Conservation (phyloP, 345 rosid species). For the Arabis hirsuta region DNA sequence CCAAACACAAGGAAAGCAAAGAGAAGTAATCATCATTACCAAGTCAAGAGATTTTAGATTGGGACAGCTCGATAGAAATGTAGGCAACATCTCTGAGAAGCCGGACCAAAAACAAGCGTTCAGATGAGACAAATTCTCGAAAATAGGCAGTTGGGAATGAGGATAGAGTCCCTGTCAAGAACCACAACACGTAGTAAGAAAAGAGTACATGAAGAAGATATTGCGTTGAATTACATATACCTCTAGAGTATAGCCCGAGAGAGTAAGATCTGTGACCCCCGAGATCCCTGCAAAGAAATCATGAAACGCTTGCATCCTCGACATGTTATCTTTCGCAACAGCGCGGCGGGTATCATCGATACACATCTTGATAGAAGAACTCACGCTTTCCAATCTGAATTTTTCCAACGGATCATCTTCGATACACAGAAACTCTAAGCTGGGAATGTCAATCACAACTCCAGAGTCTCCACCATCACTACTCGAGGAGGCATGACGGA, state of each 20-base stretch:
- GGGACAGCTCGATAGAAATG: constrained; percentile 5
- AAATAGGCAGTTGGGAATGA: background rate
- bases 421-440: too few relatives aligned
- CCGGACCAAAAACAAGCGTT: background rate
- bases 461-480: too few relatives aligned
- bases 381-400: too few relatives aligned
- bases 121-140: constrained; percentile 21
- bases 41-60: constrained; percentile 8
- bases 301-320: too few relatives aligned
- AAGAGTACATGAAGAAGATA: background rate
- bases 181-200: background rate
- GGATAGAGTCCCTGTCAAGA: constrained; percentile 11
- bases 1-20: background rate
- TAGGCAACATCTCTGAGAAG: constrained; percentile 17
- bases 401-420: too few relatives aligned
- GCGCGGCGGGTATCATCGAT: too few relatives aligned
- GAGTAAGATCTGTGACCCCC: background rate
- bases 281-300: background rate
- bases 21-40: background rate
- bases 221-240: background rate
- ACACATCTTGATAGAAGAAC: constrained; percentile 1
- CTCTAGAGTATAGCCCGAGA: background rate
- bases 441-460: background rate
- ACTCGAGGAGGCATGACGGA: too few relatives aligned
- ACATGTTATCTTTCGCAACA: too few relatives aligned